These are phyloP conservation scores for Papiliotrema terrestris DNA, from an alignment of 1,284 basidiomycete genomes.

Conservation along the genomic window DNA sequence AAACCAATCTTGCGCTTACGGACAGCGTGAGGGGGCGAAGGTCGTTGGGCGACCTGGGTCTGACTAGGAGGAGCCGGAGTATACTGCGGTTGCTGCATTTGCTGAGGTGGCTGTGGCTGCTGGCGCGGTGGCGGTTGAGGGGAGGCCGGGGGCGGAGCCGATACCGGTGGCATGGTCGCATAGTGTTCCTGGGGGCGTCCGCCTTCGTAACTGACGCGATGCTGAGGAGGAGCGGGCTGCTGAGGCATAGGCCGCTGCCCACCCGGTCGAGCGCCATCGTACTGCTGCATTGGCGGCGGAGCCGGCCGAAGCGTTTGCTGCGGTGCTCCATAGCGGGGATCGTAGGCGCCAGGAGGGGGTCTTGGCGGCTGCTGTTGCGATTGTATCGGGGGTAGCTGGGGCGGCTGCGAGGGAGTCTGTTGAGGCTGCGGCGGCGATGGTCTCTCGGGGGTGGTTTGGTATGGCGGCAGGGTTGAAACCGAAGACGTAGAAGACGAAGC, in stretches of 20 bases:
- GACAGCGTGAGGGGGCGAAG: conserved; percentile 17
- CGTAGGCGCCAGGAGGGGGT: conserved; percentile 21
- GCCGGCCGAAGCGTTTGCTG: conserved; percentile 52
- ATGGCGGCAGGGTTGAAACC: conserved; percentile 27
- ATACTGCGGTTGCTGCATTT: conserved; percentile 46
- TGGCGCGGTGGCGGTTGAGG: conserved; percentile 10
- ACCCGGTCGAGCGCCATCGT: conserved; percentile 33
- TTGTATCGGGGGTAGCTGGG: conserved; percentile 15
- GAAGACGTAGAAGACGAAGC: conserved; percentile 27
- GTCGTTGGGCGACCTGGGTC: conserved; percentile 6
- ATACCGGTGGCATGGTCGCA: conserved; percentile 17
- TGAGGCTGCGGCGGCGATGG: conserved; percentile 10
- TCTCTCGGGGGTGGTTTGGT: conserved; percentile 11
- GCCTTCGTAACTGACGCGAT: conserved; percentile 27
- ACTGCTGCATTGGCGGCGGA: conserved; percentile 52
- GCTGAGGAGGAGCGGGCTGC: conserved; percentile 47
- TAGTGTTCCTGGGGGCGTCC: conserved; percentile 20
- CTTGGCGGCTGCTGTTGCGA: conserved; percentile 12
- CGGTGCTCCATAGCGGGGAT: conserved; percentile 33
- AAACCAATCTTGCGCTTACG: conserved; percentile 84
- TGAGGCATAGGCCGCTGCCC: conserved; percentile 49
- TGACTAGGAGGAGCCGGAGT: conserved; percentile 10
- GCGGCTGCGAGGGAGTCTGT: conserved; percentile 16
- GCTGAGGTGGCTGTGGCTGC: conserved; percentile 16
- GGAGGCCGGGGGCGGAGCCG: conserved; percentile 5